Evolutionary conservation across 169 alveolate species (phyloP), one percentile per base, ranked within the genome.

Genomic region (Cryptosporidium felis): DNA sequence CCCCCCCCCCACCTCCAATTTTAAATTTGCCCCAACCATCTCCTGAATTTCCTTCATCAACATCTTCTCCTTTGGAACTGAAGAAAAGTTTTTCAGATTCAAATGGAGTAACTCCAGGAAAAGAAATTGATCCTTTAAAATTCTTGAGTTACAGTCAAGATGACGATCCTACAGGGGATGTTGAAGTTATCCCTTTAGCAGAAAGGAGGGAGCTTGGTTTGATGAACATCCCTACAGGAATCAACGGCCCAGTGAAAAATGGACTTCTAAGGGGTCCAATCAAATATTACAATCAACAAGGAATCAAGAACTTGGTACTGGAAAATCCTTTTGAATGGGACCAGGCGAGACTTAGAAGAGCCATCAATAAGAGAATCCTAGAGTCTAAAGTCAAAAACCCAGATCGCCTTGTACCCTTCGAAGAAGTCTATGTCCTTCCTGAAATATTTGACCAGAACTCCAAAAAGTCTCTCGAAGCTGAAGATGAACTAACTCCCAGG

Each of bases 1-100:
- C 61, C n/a, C 79, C 79, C 49, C 59, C 53, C 3, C 74, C 34
- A 18, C 66, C 85, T 32, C 74, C 85, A 46, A 46, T 60, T n/a
- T 28, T 63, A 18, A 60, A 45, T 30, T 63, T 41, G 6, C 51
- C 85, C 18, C 85, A 60, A 28, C 88, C 42, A 30, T 21, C 60
- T 0, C 30, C 60, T 18, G 14, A 4, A 41, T 6, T 41, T 9
- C 66, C 51, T 44, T n/a, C 21, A 44, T 44, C n/a, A n/a, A n/a
- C n/a, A 0, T 42, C 42, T 2, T 42, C 44, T 56, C 63, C 63
- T 21, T 10, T 10, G 23, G n/a, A 56, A 26, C 30, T 56, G 40
- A 3, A 6, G 23, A 28, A 8, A 16, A 56, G n/a, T n/a, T n/a
- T n/a, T n/a, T n/a, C n/a, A n/a, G n/a, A n/a, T n/a, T n/a, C n/a